Percentiles rank a stretch among this genome's conserved stretches.
Conservation (phyloP, 805 yeast species). For the Middelhovenomyces tepae region DNA sequence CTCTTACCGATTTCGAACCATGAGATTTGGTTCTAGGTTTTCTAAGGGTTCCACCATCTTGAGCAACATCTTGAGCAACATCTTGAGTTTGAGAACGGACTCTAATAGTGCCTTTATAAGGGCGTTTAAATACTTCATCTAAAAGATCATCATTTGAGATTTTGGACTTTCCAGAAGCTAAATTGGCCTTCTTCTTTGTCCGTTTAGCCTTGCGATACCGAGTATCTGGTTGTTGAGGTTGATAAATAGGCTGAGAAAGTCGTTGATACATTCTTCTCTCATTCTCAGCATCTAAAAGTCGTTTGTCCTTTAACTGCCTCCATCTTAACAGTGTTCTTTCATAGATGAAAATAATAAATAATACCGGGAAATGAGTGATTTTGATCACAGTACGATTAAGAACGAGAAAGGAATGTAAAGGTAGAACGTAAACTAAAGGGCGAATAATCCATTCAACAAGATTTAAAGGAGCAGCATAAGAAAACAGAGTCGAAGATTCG, state of each 20-base stretch:
- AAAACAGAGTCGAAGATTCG: constrained; percentile 28
- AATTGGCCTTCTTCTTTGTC: background rate
- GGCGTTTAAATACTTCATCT: constrained; percentile 24
- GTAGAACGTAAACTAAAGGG: constrained; percentile 25
- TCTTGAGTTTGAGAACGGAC: no score
- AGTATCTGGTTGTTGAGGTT: constrained; percentile 5
- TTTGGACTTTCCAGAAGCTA: constrained; percentile 8
- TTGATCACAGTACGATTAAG: constrained; percentile 29
- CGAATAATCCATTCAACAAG: constrained; percentile 25
- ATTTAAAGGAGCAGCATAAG: constrained; percentile 31
- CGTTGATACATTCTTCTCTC: constrained; percentile 7
- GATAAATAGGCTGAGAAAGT: no score
- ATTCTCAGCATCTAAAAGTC: constrained; percentile 5
- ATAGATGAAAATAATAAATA: constrained; percentile 26
- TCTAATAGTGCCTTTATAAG: constrained; percentile 22
- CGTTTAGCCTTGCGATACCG: background rate
- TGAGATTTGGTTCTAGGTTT: no score
- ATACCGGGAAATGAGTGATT: constrained; percentile 30
- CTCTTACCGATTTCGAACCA: no score
- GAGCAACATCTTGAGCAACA: no score
- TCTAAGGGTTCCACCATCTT: no score
- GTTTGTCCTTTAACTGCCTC: constrained; percentile 4
- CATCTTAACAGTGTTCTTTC: constrained; percentile 20
- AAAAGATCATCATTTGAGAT: constrained; percentile 22
- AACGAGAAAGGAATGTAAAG: constrained; percentile 24